Conservation (phyloP, 2,329 filamentous ascomycete genomes). For the Trichoderma sp. region DNA sequence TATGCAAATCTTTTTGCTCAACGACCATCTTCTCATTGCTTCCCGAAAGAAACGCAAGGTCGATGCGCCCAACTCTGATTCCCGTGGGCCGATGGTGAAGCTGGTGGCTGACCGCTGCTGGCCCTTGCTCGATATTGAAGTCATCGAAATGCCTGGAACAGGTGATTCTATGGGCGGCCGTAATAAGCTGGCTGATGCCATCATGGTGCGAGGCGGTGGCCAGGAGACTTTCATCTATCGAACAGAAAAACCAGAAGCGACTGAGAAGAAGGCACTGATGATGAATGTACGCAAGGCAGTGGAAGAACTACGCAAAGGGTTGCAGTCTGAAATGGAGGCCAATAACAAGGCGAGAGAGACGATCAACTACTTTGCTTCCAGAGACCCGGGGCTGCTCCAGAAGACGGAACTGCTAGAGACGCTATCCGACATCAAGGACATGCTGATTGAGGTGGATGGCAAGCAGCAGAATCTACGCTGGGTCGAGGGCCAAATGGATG, state of each 20-base stretch:
- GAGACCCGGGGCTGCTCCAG: constrained; percentile 75
- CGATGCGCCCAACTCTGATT: constrained; percentile 61
- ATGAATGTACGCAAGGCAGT: constrained; percentile 91
- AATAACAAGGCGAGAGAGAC: constrained; percentile 83
- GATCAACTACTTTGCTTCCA: constrained; percentile 81
- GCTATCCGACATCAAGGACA: constrained; percentile 77
- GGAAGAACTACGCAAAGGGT: constrained; percentile 84
- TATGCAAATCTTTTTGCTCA: constrained; percentile 89
- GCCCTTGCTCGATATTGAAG: constrained; percentile 88
- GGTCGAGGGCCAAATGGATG: constrained; percentile 94
- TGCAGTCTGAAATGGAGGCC: constrained; percentile 85
- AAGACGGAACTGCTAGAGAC: constrained; percentile 81
- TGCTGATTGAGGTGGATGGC: constrained; percentile 93
- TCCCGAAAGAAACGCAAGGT: constrained; percentile 89
- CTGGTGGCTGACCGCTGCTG: constrained; percentile 93
- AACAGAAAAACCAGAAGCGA: constrained; percentile 77
- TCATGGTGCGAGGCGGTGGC: constrained; percentile 85
- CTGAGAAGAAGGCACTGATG: constrained; percentile 79
- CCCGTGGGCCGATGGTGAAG: constrained; percentile 66
- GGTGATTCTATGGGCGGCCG: constrained; percentile 57
- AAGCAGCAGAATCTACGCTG: constrained; percentile 95
- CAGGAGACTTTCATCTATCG: constrained; percentile 94
- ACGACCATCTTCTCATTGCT: constrained; percentile 91
- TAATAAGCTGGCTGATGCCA: constrained; percentile 77
- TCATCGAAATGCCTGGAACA: constrained; percentile 80